Evolutionary conservation across 1,284 basidiomycete species (phyloP).

Genomic region (Macrocystidia cucumis): DNA sequence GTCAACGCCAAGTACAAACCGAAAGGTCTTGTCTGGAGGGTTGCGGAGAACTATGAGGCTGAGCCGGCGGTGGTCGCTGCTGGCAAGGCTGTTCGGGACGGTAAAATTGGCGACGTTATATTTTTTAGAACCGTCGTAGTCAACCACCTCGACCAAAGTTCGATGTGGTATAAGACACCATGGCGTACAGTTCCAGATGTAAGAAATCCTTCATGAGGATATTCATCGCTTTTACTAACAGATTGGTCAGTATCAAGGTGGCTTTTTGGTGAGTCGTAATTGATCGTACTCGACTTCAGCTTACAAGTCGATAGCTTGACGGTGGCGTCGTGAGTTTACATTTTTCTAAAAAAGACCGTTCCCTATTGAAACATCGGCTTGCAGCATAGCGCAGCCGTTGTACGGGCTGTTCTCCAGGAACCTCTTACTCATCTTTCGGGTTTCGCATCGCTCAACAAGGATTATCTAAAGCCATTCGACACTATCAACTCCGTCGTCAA

Average conservation of each 20-base stretch:
- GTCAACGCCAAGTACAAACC: conserved; percentile 61
- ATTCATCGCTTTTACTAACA: conserved; percentile 3
- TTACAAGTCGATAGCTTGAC: too few relatives aligned
- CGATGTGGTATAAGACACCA: conserved; percentile 73
- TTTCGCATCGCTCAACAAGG: conserved; percentile 60
- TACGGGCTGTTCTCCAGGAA: conserved; percentile 53
- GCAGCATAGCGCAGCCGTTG: conserved; percentile 56
- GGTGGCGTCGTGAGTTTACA: conserved; percentile 54
- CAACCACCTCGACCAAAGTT: conserved; percentile 50
- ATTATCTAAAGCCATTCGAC: conserved; percentile 69
- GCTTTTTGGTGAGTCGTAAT: conserved; percentile 53
- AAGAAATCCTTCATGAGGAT: conserved; percentile 18
- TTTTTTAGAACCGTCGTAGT: conserved; percentile 54
- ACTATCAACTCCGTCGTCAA: conserved; percentile 54
- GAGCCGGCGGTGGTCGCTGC: conserved; percentile 56
- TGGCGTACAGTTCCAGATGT: conserved; percentile 82
- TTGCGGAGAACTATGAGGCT: conserved; percentile 81
- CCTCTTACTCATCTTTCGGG: conserved; percentile 50
- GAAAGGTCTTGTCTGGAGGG: conserved; percentile 72
- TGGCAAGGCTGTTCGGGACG: conserved; percentile 41
- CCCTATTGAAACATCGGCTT: conserved; percentile 8
- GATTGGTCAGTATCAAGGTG: conserved; percentile 88
- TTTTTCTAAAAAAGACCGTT: conserved; percentile 3
- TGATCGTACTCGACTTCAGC: conserved; percentile 1
- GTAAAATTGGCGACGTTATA: conserved; percentile 57